Evolutionary conservation across 2,329 filamentous ascomycete species (phyloP).

Genomic region (Arthrobotrys sinensis): DNA sequence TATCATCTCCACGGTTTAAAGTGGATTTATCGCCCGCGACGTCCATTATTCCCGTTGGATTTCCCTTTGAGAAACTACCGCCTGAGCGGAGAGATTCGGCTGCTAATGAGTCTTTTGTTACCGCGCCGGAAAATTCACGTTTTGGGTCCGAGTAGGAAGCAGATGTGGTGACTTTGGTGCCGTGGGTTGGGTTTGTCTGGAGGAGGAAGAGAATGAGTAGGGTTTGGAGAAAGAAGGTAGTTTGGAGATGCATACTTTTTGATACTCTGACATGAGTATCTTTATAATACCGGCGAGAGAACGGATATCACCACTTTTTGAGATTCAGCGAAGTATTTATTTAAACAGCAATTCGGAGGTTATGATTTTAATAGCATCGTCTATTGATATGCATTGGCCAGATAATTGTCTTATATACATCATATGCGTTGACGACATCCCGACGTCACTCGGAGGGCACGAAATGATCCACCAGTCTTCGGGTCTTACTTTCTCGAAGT

Average conservation of each 20-base stretch:
- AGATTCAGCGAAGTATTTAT: background rate
- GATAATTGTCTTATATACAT: background rate
- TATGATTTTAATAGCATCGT: background rate
- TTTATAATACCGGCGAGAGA: background rate
- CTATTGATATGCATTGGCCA: background rate
- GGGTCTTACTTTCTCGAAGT: background rate
- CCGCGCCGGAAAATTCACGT: constrained; percentile 61
- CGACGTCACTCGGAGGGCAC: constrained; percentile 1
- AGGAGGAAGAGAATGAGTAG: background rate
- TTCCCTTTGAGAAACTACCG: constrained; percentile 61
- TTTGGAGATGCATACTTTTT: constrained; percentile 25
- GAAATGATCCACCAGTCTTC: constrained; percentile 1
- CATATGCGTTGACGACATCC: constrained; percentile 47
- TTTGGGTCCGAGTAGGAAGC: constrained; percentile 49
- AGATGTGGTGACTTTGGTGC: constrained; percentile 61
- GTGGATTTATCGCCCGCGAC: constrained; percentile 42
- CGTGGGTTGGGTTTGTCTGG: constrained; percentile 62
- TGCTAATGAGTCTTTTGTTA: constrained; percentile 63
- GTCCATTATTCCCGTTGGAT: constrained; percentile 59
- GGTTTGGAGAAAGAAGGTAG: background rate
- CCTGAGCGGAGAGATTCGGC: constrained; percentile 60
- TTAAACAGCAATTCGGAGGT: background rate
- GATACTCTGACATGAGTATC: constrained; percentile 34
- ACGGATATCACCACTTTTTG: background rate
- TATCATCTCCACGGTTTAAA: constrained; percentile 56